Conservation (phyloP, 768 basidiomycete genomes). For the Rhizopogon roseolus region DNA sequence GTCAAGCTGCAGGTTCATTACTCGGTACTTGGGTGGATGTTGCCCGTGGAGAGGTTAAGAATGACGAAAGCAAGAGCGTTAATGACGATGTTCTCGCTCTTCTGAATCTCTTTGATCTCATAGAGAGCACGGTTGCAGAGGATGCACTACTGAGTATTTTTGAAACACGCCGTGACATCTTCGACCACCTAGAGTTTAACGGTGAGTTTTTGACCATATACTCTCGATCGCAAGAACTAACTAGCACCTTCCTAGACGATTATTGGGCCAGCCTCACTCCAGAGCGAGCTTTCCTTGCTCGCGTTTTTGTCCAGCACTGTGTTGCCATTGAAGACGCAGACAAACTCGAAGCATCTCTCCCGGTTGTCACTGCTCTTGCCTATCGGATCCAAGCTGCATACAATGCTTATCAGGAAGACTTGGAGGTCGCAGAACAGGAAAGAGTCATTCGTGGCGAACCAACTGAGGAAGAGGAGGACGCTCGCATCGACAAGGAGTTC, state of each 20-base stretch:
- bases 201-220: constrained; percentile 38
- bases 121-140: constrained; percentile 56
- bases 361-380: constrained; percentile 81
- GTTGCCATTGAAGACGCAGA: constrained; percentile 51
- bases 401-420: constrained; percentile 51
- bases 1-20: constrained; percentile 66
- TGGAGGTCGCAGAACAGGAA: constrained; percentile 35
- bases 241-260: constrained; percentile 37
- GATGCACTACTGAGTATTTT: constrained; percentile 76
- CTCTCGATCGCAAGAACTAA: not conserved
- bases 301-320: constrained; percentile 82
- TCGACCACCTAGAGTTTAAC: constrained; percentile 64
- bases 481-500: constrained; percentile 50
- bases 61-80: constrained; percentile 26
- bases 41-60: constrained; percentile 36
- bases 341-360: constrained; percentile 66
- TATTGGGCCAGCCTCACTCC: constrained; percentile 73
- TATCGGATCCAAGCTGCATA: constrained; percentile 68
- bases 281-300: constrained; percentile 74
- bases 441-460: constrained; percentile 21
- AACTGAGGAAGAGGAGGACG: constrained; percentile 45
- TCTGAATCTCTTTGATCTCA: constrained; percentile 56
- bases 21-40: constrained; percentile 74
- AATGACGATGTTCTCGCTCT: constrained; percentile 43
- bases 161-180: constrained; percentile 54